phyloP scores from a whole-genome alignment of 768 basidiomycete genomes.

The Naganishia antarctica region DNA sequence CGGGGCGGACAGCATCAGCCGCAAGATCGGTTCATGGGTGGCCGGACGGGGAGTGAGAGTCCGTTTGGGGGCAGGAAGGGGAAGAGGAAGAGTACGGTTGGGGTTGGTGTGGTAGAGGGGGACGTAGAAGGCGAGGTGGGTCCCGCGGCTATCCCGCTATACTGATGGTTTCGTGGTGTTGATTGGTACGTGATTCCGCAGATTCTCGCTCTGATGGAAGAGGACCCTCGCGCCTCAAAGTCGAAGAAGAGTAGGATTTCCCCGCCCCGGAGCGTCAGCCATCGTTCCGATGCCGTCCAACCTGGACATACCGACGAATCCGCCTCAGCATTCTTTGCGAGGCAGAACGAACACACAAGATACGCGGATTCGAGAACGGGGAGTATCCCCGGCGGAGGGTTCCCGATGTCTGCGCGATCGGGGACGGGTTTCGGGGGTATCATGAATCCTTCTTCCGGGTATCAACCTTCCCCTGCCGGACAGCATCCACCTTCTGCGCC shows the following conservation, averaged over 20 bases:
- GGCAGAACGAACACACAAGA: no score
- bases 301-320: background rate
- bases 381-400: background rate
- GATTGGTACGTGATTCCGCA: no score
- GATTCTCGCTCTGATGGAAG: constrained; percentile 7
- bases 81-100: constrained; percentile 12
- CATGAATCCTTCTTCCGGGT: background rate
- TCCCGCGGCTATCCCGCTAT: background rate
- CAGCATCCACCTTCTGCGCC: background rate
- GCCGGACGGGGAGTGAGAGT: background rate
- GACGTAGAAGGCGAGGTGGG: constrained; percentile 12
- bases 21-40: background rate
- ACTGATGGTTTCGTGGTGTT: no score
- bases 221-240: constrained; percentile 9
- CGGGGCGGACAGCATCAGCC: no score
- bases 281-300: background rate
- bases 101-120: background rate
- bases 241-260: constrained; percentile 1
- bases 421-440: background rate
- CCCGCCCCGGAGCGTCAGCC: background rate
- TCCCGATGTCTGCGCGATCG: background rate
- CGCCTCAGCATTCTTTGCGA: background rate
- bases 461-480: background rate
- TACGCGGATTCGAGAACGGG: background rate
- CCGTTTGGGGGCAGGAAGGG: constrained; percentile 5